Percentiles rank a stretch among this genome's conserved stretches.
These are phyloP conservation scores for Candida peoriensis DNA, from an alignment of 805 yeast species.

Conservation along the genomic window DNA sequence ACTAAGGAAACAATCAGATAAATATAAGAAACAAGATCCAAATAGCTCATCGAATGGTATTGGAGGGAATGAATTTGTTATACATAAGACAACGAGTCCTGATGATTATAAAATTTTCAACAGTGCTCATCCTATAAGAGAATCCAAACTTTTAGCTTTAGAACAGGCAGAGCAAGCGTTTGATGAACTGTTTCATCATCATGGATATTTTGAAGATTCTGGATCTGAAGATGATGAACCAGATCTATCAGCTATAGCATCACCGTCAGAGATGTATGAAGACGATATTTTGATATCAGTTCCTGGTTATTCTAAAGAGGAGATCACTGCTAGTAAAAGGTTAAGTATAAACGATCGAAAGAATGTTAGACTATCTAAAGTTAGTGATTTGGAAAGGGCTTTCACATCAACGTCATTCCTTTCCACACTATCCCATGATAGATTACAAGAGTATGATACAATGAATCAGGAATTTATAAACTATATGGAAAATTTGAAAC, in stretches of 20 bases:
- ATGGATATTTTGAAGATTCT: constrained; percentile 18
- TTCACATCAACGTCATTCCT: constrained; percentile 16
- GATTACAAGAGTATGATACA: constrained; percentile 16
- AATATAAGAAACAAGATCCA: constrained; percentile 9
- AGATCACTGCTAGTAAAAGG: constrained; percentile 21
- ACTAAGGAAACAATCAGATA: constrained; percentile 23
- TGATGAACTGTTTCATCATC: constrained; percentile 19
- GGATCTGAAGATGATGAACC: constrained; percentile 25
- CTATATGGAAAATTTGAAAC: neutral
- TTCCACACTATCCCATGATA: constrained; percentile 7
- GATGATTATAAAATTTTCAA: constrained; percentile 22
- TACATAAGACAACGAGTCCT: constrained; percentile 24
- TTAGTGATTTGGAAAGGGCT: constrained; percentile 19
- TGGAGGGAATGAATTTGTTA: constrained; percentile 16
- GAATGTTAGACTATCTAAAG: constrained; percentile 20
- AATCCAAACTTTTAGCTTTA: constrained; percentile 21
- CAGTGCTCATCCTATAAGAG: constrained; percentile 19
- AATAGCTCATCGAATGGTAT: constrained; percentile 3
- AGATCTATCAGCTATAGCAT: constrained; percentile 19
- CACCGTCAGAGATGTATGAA: constrained; percentile 10
- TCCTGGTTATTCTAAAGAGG: constrained; percentile 24
- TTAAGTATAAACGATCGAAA: constrained; percentile 19
- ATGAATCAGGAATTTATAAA: constrained; percentile 14
- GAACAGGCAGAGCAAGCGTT: constrained; percentile 21
- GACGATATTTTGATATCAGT: constrained; percentile 24